Conservation (phyloP, 805 yeast genomes). For the Wickerhamiella shivajii region DNA sequence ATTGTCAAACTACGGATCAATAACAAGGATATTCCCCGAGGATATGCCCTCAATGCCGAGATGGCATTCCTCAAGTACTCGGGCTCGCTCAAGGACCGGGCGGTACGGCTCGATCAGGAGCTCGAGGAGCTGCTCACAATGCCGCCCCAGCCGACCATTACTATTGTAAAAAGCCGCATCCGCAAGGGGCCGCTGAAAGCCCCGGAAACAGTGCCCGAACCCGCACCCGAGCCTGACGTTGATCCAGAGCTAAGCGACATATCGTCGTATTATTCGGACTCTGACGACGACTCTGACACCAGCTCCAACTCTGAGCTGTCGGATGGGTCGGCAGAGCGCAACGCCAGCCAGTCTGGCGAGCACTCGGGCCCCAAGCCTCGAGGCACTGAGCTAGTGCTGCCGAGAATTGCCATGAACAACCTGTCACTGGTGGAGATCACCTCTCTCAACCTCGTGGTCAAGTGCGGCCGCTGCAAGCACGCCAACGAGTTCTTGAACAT, state of each 20-base stretch:
- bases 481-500: slow-evolving; percentile 23
- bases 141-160: slow-evolving; percentile 48
- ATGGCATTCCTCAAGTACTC: slow-evolving; percentile 35
- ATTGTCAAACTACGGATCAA: slow-evolving; percentile 41
- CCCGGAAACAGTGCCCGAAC: neutral
- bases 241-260: slow-evolving; percentile 4
- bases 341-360: slow-evolving; percentile 7
- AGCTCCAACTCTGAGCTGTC: slow-evolving; percentile 5
- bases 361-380: slow-evolving; percentile 10
- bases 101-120: slow-evolving; percentile 40
- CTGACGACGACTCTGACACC: slow-evolving; percentile 21
- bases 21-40: slow-evolving; percentile 56
- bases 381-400: slow-evolving; percentile 25
- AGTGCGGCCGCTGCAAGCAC: slow-evolving; percentile 27
- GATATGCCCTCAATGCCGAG: slow-evolving; percentile 53
- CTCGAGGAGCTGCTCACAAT: slow-evolving; percentile 44
- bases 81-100: slow-evolving; percentile 35
- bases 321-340: neutral
- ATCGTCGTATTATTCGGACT: slow-evolving; percentile 10
- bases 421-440: slow-evolving; percentile 25
- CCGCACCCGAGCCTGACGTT: slow-evolving; percentile 13
- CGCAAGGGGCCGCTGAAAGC: slow-evolving; percentile 1
- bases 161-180: slow-evolving; percentile 30
- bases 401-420: slow-evolving; percentile 22
- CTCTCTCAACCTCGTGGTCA: slow-evolving; percentile 23